Conservation (phyloP, 257 asterid species). For the Petunia secreta region DNA sequence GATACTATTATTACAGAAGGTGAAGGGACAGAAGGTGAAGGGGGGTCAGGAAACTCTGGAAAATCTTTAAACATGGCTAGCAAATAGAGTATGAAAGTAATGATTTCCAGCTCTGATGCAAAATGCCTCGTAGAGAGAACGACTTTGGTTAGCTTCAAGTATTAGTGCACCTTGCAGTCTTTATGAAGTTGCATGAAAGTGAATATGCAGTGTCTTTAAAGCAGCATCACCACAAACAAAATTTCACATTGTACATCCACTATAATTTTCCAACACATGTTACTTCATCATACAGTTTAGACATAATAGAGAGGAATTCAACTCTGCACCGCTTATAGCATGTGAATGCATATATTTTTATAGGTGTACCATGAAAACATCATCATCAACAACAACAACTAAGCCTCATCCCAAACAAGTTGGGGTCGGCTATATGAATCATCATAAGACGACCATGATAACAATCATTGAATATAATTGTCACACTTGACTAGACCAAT, state of each 20-base stretch:
- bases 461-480: constrained; percentile 8
- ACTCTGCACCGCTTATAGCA: not conserved
- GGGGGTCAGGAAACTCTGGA: not conserved
- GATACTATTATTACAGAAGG: constrained; percentile 6
- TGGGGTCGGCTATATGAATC: too few relatives aligned
- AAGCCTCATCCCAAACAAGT: too few relatives aligned
- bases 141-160: not conserved
- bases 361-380: not conserved
- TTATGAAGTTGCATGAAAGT: not conserved
- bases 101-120: too few relatives aligned
- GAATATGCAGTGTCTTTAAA: not conserved
- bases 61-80: too few relatives aligned
- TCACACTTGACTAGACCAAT: constrained; percentile 6
- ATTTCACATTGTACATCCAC: not conserved
- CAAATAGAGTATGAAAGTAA: too few relatives aligned
- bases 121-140: not conserved
- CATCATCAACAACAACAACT: too few relatives aligned
- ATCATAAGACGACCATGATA: too few relatives aligned
- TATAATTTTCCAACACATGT: not conserved
- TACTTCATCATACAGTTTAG: not conserved
- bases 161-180: not conserved
- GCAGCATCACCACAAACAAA: not conserved
- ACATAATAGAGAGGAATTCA: not conserved
- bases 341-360: constrained; percentile 5
- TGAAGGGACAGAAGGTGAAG: too few relatives aligned